phyloP scores from a whole-genome alignment of 257 asterid species.

The Nicotiana obtusifolia region DNA sequence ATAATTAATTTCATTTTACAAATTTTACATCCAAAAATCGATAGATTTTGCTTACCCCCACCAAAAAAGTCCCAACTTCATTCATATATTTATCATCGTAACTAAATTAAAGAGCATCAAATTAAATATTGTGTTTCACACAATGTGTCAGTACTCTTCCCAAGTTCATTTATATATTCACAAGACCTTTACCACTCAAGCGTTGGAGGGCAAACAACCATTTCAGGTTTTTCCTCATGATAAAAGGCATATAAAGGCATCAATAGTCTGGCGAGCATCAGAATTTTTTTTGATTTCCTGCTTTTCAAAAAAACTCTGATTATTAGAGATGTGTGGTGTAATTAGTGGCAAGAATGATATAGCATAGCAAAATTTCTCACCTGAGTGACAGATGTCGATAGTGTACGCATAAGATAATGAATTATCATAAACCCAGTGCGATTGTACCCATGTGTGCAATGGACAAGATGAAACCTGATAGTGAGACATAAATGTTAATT shows the following conservation, averaged over 20 bases:
- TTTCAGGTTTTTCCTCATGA: conserved; percentile 83
- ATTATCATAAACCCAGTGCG: conserved; percentile 94
- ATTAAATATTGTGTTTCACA: too few species aligned
- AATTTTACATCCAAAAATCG: too few species aligned
- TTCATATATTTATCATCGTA: too few species aligned
- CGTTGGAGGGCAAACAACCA: conserved; percentile 66
- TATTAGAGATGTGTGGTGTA: neutral
- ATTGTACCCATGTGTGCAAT: conserved; percentile 97
- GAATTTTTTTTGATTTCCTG: conserved; percentile 79
- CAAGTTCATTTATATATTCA: neutral
- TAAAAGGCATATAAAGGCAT: conserved; percentile 67
- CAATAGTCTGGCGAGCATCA: too few species aligned
- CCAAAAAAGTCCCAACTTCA: too few species aligned
- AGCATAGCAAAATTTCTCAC: conserved; percentile 30
- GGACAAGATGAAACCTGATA: conserved; percentile 75
- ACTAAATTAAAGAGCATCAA: too few species aligned
- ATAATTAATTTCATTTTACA: too few species aligned
- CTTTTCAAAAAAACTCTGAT: conserved; percentile 9
- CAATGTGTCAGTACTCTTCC: too few species aligned
- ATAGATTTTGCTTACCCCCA: too few species aligned
- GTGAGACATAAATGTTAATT: neutral
- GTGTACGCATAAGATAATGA: conserved; percentile 87
- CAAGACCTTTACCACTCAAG: conserved; percentile 92
- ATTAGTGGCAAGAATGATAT: neutral
- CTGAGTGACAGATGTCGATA: conserved; percentile 66